Evolutionary conservation across 805 yeast species (phyloP).

Genomic region (Debaryomyces prosopidis): DNA sequence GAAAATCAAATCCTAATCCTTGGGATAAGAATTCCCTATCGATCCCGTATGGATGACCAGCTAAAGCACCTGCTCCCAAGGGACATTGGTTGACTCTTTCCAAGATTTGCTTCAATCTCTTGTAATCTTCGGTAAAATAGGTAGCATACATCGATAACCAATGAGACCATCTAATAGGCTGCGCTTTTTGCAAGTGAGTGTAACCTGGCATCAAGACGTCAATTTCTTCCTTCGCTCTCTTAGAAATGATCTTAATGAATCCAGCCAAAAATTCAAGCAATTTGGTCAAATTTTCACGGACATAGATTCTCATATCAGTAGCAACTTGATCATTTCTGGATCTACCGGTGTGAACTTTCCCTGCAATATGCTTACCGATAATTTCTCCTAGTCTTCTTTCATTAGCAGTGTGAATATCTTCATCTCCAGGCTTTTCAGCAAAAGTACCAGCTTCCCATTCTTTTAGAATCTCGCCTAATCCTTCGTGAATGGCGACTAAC

Average conservation of each 20-base stretch:
- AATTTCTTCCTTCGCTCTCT: conserved; percentile 82
- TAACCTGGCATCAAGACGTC: conserved; percentile 98
- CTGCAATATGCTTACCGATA: conserved; percentile 90
- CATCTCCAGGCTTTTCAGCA: conserved; percentile 85
- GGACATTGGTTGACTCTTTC: conserved; percentile 87
- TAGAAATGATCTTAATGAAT: conserved; percentile 66
- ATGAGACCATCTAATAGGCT: conserved; percentile 99
- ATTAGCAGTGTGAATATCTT: conserved; percentile 98
- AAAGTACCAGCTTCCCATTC: conserved; percentile 81
- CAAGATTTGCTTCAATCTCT: conserved; percentile 77
- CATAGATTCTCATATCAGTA: conserved; percentile 96
- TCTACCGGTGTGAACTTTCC: conserved; percentile 99
- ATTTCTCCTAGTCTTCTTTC: conserved; percentile 97
- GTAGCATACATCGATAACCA: conserved; percentile 96
- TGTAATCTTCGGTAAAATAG: conserved; percentile 86
- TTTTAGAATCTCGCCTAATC: conserved; percentile 64
- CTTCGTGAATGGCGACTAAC: conserved; percentile 77
- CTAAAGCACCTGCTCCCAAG: conserved; percentile 95
- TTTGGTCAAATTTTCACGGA: conserved; percentile 74
- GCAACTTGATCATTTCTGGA: conserved; percentile 99
- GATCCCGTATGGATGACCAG: conserved; percentile 99
- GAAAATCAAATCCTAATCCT: conserved; percentile 76
- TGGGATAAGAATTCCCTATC: conserved; percentile 88
- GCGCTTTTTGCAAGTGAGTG: conserved; percentile 97
- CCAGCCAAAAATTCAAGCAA: conserved; percentile 54